These are phyloP conservation scores for Neurospora tetrasperma DNA, from an alignment of 495 filamentous ascomycete genomes.

Conservation along the genomic window DNA sequence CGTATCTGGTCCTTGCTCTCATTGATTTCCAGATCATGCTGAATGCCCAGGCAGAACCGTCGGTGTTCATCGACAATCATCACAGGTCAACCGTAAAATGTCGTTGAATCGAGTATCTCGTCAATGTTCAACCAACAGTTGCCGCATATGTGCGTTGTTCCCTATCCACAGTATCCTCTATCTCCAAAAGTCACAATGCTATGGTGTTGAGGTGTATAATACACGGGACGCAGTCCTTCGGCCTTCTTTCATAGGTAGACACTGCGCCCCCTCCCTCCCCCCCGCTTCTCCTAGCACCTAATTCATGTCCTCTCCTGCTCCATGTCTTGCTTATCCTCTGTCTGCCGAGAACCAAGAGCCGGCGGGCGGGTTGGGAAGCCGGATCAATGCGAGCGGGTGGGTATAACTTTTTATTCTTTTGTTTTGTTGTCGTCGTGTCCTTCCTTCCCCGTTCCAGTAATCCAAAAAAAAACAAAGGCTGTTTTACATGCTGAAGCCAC, in stretches of 20 bases:
- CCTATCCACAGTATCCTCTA: background rate
- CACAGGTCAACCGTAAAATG: background rate
- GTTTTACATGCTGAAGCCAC: conserved; percentile 17
- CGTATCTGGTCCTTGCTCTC: background rate
- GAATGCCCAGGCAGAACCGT: background rate
- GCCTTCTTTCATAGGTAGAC: background rate
- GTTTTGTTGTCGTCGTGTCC: background rate
- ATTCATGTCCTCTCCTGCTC: background rate
- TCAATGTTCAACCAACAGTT: background rate
- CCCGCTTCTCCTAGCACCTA: background rate
- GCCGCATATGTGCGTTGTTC: background rate
- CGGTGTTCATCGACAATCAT: background rate
- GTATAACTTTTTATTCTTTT: background rate
- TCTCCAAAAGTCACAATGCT: background rate
- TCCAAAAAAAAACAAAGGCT: no score
- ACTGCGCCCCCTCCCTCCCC: background rate
- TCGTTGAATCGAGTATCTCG: background rate
- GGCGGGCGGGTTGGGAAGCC: background rate
- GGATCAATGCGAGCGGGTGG: background rate
- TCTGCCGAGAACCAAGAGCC: background rate
- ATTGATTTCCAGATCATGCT: background rate
- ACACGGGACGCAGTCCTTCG: background rate
- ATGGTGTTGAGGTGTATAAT: background rate
- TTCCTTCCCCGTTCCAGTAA: no score
- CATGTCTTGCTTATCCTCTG: background rate